phyloP scores from a whole-genome alignment of 805 yeast genomes.

The Saccharomycopsis sp. region DNA sequence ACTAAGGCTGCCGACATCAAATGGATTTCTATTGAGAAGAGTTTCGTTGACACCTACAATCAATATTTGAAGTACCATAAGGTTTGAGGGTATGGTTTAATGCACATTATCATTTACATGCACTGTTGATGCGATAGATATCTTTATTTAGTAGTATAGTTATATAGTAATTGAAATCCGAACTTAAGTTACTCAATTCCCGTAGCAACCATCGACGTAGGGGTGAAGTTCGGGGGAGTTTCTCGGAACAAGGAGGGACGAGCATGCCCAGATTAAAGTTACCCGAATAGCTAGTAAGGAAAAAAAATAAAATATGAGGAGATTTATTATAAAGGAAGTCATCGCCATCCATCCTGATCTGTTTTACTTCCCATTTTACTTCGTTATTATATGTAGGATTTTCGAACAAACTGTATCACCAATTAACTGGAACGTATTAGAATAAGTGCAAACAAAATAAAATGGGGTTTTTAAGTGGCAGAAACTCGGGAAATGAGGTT shows the following conservation, averaged over 20 bases:
- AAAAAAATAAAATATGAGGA: too few relatives aligned
- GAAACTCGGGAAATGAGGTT: slow-evolving; percentile 2
- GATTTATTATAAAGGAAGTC: not conserved
- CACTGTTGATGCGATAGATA: too few relatives aligned
- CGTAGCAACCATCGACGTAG: not conserved
- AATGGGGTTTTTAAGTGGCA: slow-evolving; percentile 15
- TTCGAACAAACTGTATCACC: not conserved
- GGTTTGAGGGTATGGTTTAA: not conserved
- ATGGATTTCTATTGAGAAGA: not conserved
- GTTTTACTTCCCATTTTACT: not conserved
- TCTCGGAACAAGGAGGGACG: not conserved
- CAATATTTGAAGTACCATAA: not conserved
- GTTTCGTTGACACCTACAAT: not conserved
- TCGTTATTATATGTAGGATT: not conserved
- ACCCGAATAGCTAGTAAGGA: too few relatives aligned
- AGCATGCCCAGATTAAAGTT: too few relatives aligned
- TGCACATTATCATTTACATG: too few relatives aligned
- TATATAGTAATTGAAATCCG: too few relatives aligned
- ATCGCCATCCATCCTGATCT: not conserved
- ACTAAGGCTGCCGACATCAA: not conserved
- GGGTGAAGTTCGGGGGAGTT: not conserved
- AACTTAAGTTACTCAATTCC: too few relatives aligned
- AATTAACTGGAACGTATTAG: not conserved
- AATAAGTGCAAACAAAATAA: not conserved
- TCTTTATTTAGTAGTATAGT: too few relatives aligned